Evolutionary conservation across 2,329 filamentous ascomycete species (phyloP).

Genomic region (Talaromyces sp.): DNA sequence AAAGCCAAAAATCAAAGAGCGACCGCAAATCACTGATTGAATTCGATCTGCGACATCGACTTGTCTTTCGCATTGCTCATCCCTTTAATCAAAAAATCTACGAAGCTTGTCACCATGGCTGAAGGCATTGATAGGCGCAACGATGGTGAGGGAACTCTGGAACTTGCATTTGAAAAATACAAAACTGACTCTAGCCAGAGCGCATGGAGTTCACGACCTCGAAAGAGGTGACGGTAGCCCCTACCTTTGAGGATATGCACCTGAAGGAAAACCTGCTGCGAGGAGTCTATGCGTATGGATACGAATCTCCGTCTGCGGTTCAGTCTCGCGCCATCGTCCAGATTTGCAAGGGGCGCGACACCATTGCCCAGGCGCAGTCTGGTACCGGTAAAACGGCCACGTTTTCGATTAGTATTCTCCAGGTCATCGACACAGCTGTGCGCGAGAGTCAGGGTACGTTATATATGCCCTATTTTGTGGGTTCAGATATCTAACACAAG

Average conservation of each 20-base stretch:
- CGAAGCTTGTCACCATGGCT: slow-evolving; percentile 62
- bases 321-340: slow-evolving; percentile 98
- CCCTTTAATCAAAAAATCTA: background rate
- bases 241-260: slow-evolving; percentile 93
- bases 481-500: background rate
- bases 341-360: slow-evolving; percentile 98
- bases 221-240: slow-evolving; percentile 90
- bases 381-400: slow-evolving; percentile 96
- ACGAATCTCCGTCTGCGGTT: slow-evolving; percentile 95
- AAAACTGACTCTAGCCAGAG: slow-evolving; percentile 48
- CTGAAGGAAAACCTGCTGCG: slow-evolving; percentile 95
- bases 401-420: slow-evolving; percentile 92
- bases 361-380: slow-evolving; percentile 95
- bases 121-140: slow-evolving; percentile 88
- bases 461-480: background rate
- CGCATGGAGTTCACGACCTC: slow-evolving; percentile 98
- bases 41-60: background rate
- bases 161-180: background rate
- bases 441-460: slow-evolving; percentile 72
- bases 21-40: slow-evolving; percentile 3
- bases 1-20: slow-evolving; percentile 20
- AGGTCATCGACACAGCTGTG: slow-evolving; percentile 90
- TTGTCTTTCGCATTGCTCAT: background rate
- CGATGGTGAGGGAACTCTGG: slow-evolving; percentile 50
- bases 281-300: slow-evolving; percentile 97